A percentile compares a stretch with the other conserved stretches of the same genome.
These are phyloP conservation scores for Akanthomyces uredinophilus DNA, from an alignment of 2,329 filamentous ascomycete species.

Conservation along the genomic window DNA sequence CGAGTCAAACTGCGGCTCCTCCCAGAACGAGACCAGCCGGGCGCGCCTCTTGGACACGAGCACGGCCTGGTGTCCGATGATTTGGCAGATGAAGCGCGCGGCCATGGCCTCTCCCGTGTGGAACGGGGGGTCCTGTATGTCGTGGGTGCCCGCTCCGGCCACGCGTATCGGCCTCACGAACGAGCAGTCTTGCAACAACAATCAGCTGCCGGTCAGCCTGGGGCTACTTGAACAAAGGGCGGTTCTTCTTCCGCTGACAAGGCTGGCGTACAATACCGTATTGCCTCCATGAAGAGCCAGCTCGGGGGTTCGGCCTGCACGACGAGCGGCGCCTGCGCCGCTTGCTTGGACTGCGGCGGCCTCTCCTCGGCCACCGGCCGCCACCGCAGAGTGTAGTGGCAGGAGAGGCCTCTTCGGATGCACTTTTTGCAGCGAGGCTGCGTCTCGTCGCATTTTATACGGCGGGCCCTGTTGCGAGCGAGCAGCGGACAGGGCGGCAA, in stretches of 20 bases:
- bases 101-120: background rate
- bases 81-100: constrained; percentile 1
- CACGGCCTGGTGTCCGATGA: background rate
- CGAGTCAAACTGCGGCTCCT: background rate
- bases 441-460: background rate
- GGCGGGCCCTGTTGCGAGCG: background rate
- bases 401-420: background rate
- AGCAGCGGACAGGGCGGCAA: background rate
- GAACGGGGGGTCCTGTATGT: background rate
- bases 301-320: background rate
- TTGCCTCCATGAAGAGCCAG: background rate
- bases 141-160: background rate
- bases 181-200: background rate
- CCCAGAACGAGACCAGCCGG: background rate
- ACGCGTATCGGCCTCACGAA: background rate
- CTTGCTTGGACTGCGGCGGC: no score
- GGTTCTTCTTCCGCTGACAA: no score
- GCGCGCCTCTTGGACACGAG: background rate
- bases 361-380: background rate
- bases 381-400: background rate
- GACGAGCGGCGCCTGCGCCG: background rate
- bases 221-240: background rate
- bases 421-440: background rate
- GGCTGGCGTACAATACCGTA: background rate
- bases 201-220: background rate